phyloP scores from a whole-genome alignment of 352 stramenopile species.

The Globisporangium spinosum region DNA sequence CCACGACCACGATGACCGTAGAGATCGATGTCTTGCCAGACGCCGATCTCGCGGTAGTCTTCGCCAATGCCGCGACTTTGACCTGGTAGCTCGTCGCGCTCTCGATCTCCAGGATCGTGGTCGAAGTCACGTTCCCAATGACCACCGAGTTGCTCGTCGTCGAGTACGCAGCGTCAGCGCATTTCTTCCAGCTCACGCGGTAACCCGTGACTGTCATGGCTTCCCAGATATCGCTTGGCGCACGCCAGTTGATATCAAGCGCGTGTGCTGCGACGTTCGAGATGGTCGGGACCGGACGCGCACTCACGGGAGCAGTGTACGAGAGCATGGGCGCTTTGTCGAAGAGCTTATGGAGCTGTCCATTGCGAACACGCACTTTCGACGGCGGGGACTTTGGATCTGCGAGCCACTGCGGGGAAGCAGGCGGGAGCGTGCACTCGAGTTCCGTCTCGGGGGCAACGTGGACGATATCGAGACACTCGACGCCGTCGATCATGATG shows the following conservation, averaged over 20 bases:
- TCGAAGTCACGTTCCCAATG: slow-evolving; percentile 91
- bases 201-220: slow-evolving; percentile 86
- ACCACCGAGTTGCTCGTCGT: slow-evolving; percentile 24
- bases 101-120: slow-evolving; percentile 72
- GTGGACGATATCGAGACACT: slow-evolving; percentile 67
- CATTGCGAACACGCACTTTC: slow-evolving; percentile 61
- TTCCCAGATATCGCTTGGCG: slow-evolving; percentile 59
- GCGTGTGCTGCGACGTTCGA: slow-evolving; percentile 77
- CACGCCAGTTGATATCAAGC: slow-evolving; percentile 82
- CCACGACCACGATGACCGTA: slow-evolving; percentile 62
- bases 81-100: slow-evolving; percentile 71
- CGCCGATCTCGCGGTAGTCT: slow-evolving; percentile 37
- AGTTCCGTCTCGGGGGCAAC: slow-evolving; percentile 55
- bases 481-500: slow-evolving; percentile 62
- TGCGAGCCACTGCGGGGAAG: slow-evolving; percentile 22
- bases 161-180: slow-evolving; percentile 28
- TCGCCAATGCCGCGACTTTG: slow-evolving; percentile 71
- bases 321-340: slow-evolving; percentile 60
- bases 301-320: slow-evolving; percentile 48
- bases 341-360: slow-evolving; percentile 47
- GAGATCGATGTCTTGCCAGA: slow-evolving; percentile 77
- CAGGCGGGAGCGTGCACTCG: slow-evolving; percentile 70
- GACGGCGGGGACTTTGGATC: slow-evolving; percentile 44
- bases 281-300: slow-evolving; percentile 33
- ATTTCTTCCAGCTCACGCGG: slow-evolving; percentile 53